Conservation (phyloP, 2,329 filamentous ascomycete genomes). For the Alternaria rosae region DNA sequence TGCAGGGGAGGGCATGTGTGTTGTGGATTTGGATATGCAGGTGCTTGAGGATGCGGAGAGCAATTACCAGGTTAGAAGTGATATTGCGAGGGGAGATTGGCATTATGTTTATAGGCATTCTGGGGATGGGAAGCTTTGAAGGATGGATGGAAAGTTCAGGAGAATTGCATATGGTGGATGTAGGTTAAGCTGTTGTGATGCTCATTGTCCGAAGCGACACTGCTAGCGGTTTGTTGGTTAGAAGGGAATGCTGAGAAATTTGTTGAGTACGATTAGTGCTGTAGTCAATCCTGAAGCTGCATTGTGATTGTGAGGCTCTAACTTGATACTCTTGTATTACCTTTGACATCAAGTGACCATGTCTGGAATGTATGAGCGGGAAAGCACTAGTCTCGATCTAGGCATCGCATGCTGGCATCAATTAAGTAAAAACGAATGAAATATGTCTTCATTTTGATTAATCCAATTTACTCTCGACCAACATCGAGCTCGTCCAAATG, state of each 20-base stretch:
- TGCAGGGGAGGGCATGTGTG: conserved; percentile 58
- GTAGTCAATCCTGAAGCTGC: no score
- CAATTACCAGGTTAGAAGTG: conserved; percentile 58
- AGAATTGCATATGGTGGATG: no score
- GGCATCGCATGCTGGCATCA: no score
- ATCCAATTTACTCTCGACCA: background rate
- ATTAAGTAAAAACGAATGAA: no score
- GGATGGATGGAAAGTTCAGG: no score
- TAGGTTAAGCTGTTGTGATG: no score
- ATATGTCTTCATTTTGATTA: background rate
- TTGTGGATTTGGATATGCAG: conserved; percentile 64
- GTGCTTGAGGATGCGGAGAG: conserved; percentile 72
- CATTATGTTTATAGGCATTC: conserved; percentile 50
- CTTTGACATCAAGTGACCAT: background rate
- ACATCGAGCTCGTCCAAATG: background rate
- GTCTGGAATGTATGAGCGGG: background rate
- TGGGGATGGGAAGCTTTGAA: conserved; percentile 29
- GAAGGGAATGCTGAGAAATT: no score
- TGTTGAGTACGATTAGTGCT: no score
- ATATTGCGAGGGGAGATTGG: conserved; percentile 49
- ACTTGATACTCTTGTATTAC: background rate
- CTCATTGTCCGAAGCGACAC: no score
- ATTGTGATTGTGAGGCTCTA: background rate
- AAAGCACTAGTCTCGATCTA: background rate
- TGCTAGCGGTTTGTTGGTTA: no score